Conservation (phyloP, 225 moss, liverwort and hornwort genomes). For the Pseudoscleropodium purum region DNA sequence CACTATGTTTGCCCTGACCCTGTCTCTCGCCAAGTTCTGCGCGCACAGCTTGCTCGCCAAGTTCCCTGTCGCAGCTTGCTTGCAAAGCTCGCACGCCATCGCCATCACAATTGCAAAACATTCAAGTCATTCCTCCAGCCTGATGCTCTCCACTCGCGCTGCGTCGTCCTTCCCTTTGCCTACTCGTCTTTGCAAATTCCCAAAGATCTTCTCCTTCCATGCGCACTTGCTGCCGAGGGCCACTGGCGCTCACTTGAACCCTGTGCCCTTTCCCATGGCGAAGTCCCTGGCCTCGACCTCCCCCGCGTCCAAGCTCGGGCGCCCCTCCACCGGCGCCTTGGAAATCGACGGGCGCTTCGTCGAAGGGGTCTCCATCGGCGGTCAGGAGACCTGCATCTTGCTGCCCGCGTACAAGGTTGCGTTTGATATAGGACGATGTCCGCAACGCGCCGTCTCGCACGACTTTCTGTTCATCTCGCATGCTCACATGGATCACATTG, state of each 20-base stretch:
- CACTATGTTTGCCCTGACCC: too few relatives aligned
- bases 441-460: slow-evolving; percentile 73
- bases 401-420: slow-evolving; percentile 66
- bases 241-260: background rate
- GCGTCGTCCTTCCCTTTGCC: background rate
- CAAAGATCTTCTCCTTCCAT: background rate
- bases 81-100: background rate
- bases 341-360: slow-evolving; percentile 60
- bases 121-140: background rate
- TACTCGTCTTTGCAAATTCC: background rate
- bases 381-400: slow-evolving; percentile 86
- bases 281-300: background rate
- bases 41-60: too few relatives aligned
- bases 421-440: slow-evolving; percentile 90
- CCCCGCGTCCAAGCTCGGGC: slow-evolving; percentile 17
- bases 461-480: slow-evolving; percentile 87
- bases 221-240: background rate
- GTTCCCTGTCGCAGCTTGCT: background rate
- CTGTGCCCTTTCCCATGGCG: background rate
- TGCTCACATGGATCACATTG: slow-evolving; percentile 97
- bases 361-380: slow-evolving; percentile 84
- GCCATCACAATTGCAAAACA: background rate
- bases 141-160: background rate
- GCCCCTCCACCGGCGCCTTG: slow-evolving; percentile 27
- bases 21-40: too few relatives aligned